phyloP scores from a whole-genome alignment of 305 asterid genomes.

The Rubia tinctorum region DNA sequence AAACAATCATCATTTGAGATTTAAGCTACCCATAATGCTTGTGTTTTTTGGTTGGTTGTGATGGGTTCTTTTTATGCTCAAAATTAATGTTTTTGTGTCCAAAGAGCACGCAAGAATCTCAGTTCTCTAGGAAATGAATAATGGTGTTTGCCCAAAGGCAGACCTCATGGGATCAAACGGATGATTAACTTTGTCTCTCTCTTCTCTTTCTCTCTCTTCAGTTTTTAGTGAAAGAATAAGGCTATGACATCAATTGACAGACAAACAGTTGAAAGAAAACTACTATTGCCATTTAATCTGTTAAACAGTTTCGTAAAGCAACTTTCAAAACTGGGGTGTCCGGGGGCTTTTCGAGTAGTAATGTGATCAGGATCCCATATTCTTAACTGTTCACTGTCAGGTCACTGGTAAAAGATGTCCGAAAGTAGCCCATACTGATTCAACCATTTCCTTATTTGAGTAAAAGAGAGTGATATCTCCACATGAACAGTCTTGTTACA shows the following conservation, averaged over 20 bases:
- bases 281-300: background rate
- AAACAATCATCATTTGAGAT: slow-evolving; percentile 26
- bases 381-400: slow-evolving; percentile 18
- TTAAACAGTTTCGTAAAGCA: background rate
- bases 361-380: slow-evolving; percentile 13
- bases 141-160: slow-evolving; percentile 31
- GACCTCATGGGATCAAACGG: slow-evolving; percentile 46
- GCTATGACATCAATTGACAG: background rate
- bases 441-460: slow-evolving; percentile 16
- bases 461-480: background rate
- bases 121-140: slow-evolving; percentile 21
- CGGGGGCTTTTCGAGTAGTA: slow-evolving; percentile 12
- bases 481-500: slow-evolving; percentile 6
- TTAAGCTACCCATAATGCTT: slow-evolving; percentile 18
- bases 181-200: background rate
- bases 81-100: slow-evolving; percentile 4
- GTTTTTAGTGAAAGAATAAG: background rate
- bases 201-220: background rate
- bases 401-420: slow-evolving; percentile 8
- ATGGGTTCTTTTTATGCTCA: background rate
- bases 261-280: slow-evolving; percentile 1
- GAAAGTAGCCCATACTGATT: slow-evolving; percentile 6
- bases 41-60: slow-evolving; percentile 15
- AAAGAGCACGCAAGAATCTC: slow-evolving; percentile 21
- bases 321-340: background rate